Evolutionary conservation across 129 eudicot species (phyloP), one percentile per base, ranked within the genome.

Genomic region (Solidago caesia): DNA sequence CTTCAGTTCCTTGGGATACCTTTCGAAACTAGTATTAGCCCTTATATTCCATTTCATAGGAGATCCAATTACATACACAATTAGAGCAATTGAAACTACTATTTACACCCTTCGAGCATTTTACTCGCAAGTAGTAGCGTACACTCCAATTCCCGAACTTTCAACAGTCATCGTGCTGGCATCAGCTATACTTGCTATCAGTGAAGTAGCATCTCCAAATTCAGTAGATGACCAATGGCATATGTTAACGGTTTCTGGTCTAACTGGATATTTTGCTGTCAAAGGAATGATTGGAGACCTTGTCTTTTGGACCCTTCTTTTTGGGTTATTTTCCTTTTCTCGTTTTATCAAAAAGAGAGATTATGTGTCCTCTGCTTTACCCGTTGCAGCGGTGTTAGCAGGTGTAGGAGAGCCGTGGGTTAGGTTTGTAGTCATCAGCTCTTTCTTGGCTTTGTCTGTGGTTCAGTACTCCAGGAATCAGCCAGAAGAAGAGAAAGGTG

Each of bases 401-500:
- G 96, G 86, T 64, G 89, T 90, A n/a, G 98, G 96, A 9, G 98
- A 93, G 85, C 90, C 96, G 8, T 88, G 98, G 98, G 84, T 90
- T 64, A 80, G 98, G 57, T 77, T 87, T 51, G 25, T 88, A 21
- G 87, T 79, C 27, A 77, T 86, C 69, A 79, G 47, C 7, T 76
- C 74, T 1, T 90, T 82, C 67, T 57, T 80, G 43, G 88, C 82
- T 7, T 74, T 93, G 85, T 85, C 96, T 52, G 84, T 88, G 43
- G 46, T 43, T 61, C 86, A 87, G 49, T 84, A 81, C 53, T 89
- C 89, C 13, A 84, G 76, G 51, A 71, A 73, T 10, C 81, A 75
- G 8, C 79, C 55, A 0, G 78, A 76, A 48, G 73, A 26, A 33
- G 79, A 72, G 21, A 82, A 82, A 70, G 74, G 61, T 13, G 82